phyloP scores from a whole-genome alignment of 1,139 yeast genomes.

The Yamadazyma sp. region DNA sequence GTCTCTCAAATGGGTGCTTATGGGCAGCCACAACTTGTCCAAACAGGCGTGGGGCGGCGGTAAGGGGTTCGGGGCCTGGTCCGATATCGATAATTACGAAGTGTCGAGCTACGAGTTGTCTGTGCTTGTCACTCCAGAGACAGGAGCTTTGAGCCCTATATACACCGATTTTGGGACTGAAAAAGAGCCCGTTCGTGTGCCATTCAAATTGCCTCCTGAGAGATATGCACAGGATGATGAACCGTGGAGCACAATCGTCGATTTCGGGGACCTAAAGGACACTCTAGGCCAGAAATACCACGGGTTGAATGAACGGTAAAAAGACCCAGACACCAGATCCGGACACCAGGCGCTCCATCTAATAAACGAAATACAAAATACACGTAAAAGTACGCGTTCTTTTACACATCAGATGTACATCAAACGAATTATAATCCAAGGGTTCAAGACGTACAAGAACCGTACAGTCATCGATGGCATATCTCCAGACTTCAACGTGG shows the following conservation, averaged over 20 bases:
- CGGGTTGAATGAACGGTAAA: not conserved
- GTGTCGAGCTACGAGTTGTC: constrained; percentile 58
- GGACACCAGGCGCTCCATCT: not conserved
- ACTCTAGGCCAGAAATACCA: constrained; percentile 10
- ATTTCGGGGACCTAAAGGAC: constrained; percentile 12
- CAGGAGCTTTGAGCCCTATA: constrained; percentile 30
- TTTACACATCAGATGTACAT: constrained; percentile 31
- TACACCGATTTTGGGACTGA: constrained; percentile 36
- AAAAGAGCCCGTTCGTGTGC: constrained; percentile 44
- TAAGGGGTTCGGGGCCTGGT: constrained; percentile 16
- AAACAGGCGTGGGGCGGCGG: constrained; percentile 72
- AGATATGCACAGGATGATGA: constrained; percentile 38
- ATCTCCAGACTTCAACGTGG: constrained; percentile 83
- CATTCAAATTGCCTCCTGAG: constrained; percentile 52
- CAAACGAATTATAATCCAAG: constrained; percentile 68
- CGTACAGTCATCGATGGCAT: constrained; percentile 75
- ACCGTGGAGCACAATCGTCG: constrained; percentile 45
- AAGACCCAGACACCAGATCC: not conserved
- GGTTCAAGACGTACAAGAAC: constrained; percentile 91
- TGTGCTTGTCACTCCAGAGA: constrained; percentile 36
- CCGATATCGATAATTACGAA: constrained; percentile 20
- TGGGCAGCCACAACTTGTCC: constrained; percentile 67
- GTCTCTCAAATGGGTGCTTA: constrained; percentile 58
- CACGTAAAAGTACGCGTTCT: constrained; percentile 8
- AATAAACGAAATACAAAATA: not conserved